Conservation (phyloP, 1,139 yeast genomes). For the Citeromyces siamensis region DNA sequence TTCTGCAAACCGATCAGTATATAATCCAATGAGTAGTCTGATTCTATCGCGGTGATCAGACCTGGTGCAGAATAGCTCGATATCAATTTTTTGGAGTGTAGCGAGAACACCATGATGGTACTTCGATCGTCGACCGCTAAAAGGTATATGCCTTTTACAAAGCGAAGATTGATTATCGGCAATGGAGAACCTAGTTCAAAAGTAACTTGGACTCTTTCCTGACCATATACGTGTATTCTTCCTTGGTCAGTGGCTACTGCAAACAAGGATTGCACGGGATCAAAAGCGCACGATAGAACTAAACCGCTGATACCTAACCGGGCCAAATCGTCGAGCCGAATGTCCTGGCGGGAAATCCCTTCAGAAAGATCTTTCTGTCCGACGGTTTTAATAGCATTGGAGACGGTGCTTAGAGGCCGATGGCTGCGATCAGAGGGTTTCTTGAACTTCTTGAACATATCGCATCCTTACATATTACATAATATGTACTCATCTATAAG, state of each 20-base stretch:
- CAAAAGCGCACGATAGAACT: conserved; percentile 60
- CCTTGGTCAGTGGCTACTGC: conserved; percentile 70
- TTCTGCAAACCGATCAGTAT: conserved; percentile 66
- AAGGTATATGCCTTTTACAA: conserved; percentile 73
- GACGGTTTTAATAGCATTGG: conserved; percentile 25
- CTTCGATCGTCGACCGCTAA: conserved; percentile 50
- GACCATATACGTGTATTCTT: conserved; percentile 73
- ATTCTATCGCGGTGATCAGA: conserved; percentile 49
- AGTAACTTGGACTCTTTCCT: conserved; percentile 66
- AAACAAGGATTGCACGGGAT: conserved; percentile 77
- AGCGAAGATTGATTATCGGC: conserved; percentile 43
- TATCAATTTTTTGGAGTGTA: conserved; percentile 49
- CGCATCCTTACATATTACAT: background rate
- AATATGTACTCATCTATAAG: conserved; percentile 18
- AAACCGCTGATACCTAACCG: conserved; percentile 47
- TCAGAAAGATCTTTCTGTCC: conserved; percentile 21
- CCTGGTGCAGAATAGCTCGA: conserved; percentile 49
- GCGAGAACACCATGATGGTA: conserved; percentile 53
- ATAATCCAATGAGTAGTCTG: conserved; percentile 89
- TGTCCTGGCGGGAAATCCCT: conserved; percentile 25
- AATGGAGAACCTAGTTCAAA: conserved; percentile 38
- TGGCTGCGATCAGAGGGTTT: background rate
- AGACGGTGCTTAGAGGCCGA: background rate
- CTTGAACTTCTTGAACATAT: background rate
- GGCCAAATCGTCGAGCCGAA: conserved; percentile 29